Evolutionary conservation across 2,329 filamentous ascomycete genomes (phyloP).

Genomic region (Geosmithia flava): DNA sequence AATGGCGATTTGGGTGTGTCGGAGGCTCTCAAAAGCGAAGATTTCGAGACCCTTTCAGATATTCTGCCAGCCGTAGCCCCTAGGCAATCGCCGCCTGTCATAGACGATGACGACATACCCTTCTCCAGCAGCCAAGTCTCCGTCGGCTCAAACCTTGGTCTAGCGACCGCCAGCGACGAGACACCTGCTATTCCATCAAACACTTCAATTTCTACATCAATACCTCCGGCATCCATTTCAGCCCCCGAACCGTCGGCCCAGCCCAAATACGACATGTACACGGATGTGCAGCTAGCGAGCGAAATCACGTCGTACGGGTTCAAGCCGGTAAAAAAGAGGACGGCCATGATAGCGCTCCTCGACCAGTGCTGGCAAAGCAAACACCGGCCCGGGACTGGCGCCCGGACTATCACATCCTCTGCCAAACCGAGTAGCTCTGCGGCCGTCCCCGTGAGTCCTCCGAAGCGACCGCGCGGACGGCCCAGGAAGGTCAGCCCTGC

Average conservation of each 20-base stretch:
- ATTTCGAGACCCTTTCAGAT: background rate
- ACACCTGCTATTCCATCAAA: background rate
- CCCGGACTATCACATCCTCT: conserved; percentile 8
- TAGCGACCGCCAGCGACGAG: background rate
- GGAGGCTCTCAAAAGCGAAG: background rate
- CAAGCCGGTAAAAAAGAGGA: conserved; percentile 56
- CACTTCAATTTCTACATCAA: background rate
- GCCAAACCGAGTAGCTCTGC: background rate
- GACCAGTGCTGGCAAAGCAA: conserved; percentile 60
- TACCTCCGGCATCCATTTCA: background rate
- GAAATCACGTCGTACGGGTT: conserved; percentile 57
- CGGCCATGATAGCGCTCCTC: conserved; percentile 57
- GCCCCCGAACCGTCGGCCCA: background rate
- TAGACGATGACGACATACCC: conserved; percentile 4
- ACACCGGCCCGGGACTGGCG: conserved; percentile 13
- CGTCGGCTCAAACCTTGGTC: conserved; percentile 3
- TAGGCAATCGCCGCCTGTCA: background rate
- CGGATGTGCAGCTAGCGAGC: conserved; percentile 48
- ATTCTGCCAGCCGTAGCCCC: background rate
- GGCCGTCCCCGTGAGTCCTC: background rate
- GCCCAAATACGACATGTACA: conserved; percentile 49
- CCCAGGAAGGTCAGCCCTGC: conserved; percentile 5
- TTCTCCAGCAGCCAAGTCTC: conserved; percentile 11
- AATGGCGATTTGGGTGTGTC: background rate
- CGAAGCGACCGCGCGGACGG: conserved; percentile 4